A percentile compares a stretch with the other conserved stretches of the same genome.
Evolutionary conservation across 2,329 filamentous ascomycete genomes (phyloP).

Genomic region (Xylariales sp.): DNA sequence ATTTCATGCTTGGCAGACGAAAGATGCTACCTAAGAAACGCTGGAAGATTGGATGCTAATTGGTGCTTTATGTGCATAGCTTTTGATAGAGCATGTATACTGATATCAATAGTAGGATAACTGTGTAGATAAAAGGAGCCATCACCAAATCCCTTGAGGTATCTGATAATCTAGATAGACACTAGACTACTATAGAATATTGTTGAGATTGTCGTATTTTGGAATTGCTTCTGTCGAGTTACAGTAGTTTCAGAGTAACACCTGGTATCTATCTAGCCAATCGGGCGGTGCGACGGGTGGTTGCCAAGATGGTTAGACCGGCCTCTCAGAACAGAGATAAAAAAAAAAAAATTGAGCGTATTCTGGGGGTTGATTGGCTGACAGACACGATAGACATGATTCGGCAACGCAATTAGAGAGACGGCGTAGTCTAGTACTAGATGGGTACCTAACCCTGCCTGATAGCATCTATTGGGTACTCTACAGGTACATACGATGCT

Average conservation of each 20-base stretch:
- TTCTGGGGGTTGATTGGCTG: conserved; percentile 27
- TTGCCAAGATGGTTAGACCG: conserved; percentile 27
- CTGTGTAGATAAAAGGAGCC: too few species aligned
- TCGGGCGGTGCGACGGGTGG: conserved; percentile 15
- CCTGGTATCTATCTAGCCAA: conserved; percentile 2
- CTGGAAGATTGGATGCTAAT: too few species aligned
- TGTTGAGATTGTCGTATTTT: not conserved
- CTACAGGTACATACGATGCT: too few species aligned
- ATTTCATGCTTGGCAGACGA: too few species aligned
- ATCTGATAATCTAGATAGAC: too few species aligned
- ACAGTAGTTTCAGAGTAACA: too few species aligned
- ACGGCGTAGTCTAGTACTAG: not conserved
- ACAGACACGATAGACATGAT: not conserved
- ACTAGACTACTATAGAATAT: too few species aligned
- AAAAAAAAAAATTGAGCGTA: conserved; percentile 23
- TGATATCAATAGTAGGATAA: too few species aligned
- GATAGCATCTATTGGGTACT: not conserved
- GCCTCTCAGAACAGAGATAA: conserved; percentile 26
- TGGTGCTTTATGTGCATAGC: too few species aligned
- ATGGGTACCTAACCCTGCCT: not conserved
- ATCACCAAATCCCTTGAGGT: too few species aligned
- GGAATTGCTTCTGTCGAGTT: not conserved
- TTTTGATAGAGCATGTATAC: too few species aligned
- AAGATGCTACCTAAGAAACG: too few species aligned
- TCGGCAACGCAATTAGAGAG: conserved; percentile 8